These are phyloP conservation scores for Pistacia atlantica DNA, from an alignment of 345 rosid species.

Conservation along the genomic window DNA sequence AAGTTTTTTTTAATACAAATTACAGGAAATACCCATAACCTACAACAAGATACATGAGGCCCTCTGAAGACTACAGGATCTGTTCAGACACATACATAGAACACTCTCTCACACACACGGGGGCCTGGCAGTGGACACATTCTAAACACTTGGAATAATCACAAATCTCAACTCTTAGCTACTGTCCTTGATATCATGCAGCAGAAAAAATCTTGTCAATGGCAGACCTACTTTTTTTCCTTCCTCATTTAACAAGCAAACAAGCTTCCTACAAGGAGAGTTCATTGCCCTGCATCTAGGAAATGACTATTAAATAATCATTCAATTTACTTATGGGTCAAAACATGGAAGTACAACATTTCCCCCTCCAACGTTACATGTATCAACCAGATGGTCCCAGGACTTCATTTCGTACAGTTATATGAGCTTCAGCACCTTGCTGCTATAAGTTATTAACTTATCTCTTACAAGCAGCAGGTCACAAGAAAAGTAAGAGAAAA, in stretches of 20 bases:
- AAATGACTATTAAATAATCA: conserved; percentile 12
- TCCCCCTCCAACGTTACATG: conserved; percentile 22
- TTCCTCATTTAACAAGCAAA: background rate
- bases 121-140: conserved; percentile 6
- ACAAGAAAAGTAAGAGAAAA: conserved; percentile 17
- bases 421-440: conserved; percentile 15
- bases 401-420: conserved; percentile 2
- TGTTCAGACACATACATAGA: conserved; percentile 17
- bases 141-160: conserved; percentile 15
- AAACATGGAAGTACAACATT: conserved; percentile 9
- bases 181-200: conserved; percentile 15
- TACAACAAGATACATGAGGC: conserved; percentile 14
- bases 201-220: conserved; percentile 15
- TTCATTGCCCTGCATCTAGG: conserved; percentile 21
- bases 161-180: conserved; percentile 13
- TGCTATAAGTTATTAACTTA: conserved; percentile 2
- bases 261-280: conserved; percentile 15
- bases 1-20: conserved; percentile 19
- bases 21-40: conserved; percentile 20
- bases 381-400: conserved; percentile 22
- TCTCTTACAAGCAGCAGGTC: conserved; percentile 19
- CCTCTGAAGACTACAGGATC: conserved; percentile 10
- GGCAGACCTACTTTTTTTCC: conserved; percentile 1
- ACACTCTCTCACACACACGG: background rate
- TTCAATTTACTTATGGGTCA: conserved; percentile 17